Evolutionary conservation across 2,329 filamentous ascomycete species (phyloP), one percentile per base, ranked within the genome.

Genomic region (Sphaceloma murrayae): DNA sequence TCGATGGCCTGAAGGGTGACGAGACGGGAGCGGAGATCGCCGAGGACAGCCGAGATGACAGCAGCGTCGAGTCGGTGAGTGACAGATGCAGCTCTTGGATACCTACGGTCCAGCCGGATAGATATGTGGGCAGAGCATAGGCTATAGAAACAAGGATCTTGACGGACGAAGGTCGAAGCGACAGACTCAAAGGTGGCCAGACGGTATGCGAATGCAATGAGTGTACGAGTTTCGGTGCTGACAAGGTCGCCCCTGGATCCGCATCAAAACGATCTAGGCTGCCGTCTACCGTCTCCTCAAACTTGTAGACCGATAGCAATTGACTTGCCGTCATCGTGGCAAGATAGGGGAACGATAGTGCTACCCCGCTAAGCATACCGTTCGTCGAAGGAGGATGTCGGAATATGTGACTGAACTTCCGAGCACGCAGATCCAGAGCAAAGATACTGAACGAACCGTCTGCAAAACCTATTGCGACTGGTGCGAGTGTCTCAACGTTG

Each of bases 11-110:
- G 47, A 60, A 64, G 47, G 48, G 67, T 40, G 54, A 59, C 50
- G 56, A 61, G 34, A 67, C 71, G 19, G 67, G 64, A 43, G 67
- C 62, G 14, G 69, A 64, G 13, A 70, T 61, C n/a, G 71, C 69
- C 2, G 68, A 69, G 11, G 72, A 64, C 3, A 74, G 53, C 5
- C 71, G 67, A 2, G 72, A 74, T 26, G 65, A 62, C 1, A 69
- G 53, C 0, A 75, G 58, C 10, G 62, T 63, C 5, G 74, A 73
- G 34, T 63, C 58, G 40, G 60, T 60, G 24, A 62, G 63, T 6
- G 51, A 51, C n/a, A 94, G 72, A 47, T 82, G 78, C 32, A 95
- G 67, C 60, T 95, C 89, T 60, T 96, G 89, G n/a, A 96, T 76
- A 2, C 87, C 88, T 11, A 94, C 74, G 5, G 83, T 87, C 85